Evolutionary conservation across 1,284 basidiomycete genomes (phyloP).

Genomic region (Boletus semigastroideus): DNA sequence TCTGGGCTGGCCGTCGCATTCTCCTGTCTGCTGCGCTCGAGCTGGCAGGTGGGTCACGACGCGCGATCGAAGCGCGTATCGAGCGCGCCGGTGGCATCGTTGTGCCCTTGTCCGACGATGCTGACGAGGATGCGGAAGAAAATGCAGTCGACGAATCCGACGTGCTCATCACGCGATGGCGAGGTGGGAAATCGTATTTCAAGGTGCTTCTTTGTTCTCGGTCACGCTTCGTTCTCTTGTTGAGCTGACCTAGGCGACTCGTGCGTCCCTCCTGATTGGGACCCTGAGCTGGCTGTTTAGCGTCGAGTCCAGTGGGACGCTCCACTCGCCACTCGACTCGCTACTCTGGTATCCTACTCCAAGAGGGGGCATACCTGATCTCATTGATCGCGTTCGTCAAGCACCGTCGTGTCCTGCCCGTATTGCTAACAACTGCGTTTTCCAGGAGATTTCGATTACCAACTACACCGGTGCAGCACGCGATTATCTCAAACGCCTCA

Average conservation of each 20-base stretch:
- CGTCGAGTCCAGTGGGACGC: constrained; percentile 60
- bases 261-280: constrained; percentile 56
- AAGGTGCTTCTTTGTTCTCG: constrained; percentile 41
- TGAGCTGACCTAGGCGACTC: constrained; percentile 16
- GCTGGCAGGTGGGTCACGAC: constrained; percentile 46
- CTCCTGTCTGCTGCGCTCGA: constrained; percentile 59
- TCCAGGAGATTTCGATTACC: constrained; percentile 76
- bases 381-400: constrained; percentile 43
- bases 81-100: constrained; percentile 54
- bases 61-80: constrained; percentile 59
- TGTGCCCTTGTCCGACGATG: constrained; percentile 38
- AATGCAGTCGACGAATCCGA: constrained; percentile 55
- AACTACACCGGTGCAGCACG: constrained; percentile 85
- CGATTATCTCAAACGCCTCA: constrained; percentile 84
- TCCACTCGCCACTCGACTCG: constrained; percentile 59
- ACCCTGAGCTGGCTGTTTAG: constrained; percentile 82
- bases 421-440: neutral
- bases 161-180: constrained; percentile 66
- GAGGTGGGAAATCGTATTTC: constrained; percentile 68
- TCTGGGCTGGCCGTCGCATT: constrained; percentile 55
- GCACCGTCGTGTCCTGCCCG: neutral
- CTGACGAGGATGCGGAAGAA: constrained; percentile 38
- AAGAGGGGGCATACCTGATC: constrained; percentile 43
- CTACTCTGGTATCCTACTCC: constrained; percentile 55
- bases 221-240: neutral